Conservation (phyloP, 2,329 filamentous ascomycete genomes). For the Epichloe amarillans region DNA sequence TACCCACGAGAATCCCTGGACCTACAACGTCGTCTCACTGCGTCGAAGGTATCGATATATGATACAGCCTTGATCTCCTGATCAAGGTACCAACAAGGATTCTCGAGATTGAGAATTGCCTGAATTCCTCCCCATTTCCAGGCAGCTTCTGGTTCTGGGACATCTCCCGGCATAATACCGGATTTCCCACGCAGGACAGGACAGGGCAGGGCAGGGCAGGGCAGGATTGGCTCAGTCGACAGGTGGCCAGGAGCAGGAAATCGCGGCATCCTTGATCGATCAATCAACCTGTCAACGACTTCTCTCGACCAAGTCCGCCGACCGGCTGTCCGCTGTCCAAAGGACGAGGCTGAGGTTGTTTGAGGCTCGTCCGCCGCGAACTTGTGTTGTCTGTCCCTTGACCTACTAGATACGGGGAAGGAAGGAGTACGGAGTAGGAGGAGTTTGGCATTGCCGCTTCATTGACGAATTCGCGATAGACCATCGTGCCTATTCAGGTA, state of each 20-base stretch:
- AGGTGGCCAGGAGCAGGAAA: not conserved
- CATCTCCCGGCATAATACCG: not conserved
- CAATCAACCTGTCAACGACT: no score
- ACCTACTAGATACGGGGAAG: not conserved
- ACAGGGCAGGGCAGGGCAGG: not conserved
- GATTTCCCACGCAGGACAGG: not conserved
- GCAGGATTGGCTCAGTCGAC: not conserved
- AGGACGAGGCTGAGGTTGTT: not conserved
- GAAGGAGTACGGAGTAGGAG: not conserved
- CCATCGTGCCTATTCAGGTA: not conserved
- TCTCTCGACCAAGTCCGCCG: no score
- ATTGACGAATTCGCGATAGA: not conserved
- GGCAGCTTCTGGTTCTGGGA: not conserved
- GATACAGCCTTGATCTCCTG: not conserved
- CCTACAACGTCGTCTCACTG: not conserved
- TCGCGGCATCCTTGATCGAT: no score
- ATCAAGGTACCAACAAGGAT: not conserved
- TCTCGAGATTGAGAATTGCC: not conserved
- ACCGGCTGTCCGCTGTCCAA: no score
- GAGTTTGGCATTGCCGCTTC: not conserved
- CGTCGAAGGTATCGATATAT: not conserved
- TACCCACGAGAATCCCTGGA: not conserved
- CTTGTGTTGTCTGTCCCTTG: not conserved
- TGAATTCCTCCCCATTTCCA: not conserved
- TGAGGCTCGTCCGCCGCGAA: not conserved